A percentile compares a stretch with the other conserved stretches of the same genome.
phyloP scores from a whole-genome alignment of 345 rosid species.

The Citrus inodora region DNA sequence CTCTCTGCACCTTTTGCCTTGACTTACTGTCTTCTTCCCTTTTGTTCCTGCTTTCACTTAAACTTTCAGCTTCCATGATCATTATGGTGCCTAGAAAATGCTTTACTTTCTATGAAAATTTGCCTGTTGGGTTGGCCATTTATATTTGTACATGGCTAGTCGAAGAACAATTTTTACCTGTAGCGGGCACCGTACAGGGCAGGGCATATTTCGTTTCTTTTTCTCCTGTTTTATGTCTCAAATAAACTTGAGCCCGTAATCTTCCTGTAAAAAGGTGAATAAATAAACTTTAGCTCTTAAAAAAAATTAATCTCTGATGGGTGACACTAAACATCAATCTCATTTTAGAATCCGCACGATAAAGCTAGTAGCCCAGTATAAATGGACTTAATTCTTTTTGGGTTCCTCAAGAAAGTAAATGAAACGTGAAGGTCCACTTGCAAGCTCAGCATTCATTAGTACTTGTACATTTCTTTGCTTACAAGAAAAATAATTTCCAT shows the following conservation, averaged over 20 bases:
- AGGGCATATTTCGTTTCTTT: not conserved
- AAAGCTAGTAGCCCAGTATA: too few species aligned
- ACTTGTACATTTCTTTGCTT: not conserved
- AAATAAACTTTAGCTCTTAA: too few species aligned
- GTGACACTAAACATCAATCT: not conserved
- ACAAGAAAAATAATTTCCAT: not conserved
- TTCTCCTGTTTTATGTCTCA: not conserved
- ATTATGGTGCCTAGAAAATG: not conserved
- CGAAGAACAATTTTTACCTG: not conserved
- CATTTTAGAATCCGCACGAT: too few species aligned
- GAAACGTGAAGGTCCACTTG: not conserved
- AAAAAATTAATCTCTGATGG: too few species aligned
- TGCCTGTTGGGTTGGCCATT: not conserved
- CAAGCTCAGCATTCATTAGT: not conserved
- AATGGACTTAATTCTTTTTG: not conserved
- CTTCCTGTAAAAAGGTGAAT: too few species aligned
- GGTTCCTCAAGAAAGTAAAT: not conserved
- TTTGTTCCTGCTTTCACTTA: not conserved
- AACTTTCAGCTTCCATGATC: constrained; percentile 1
- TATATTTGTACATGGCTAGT: not conserved
- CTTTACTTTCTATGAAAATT: not conserved
- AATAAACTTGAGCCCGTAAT: too few species aligned
- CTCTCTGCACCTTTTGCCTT: constrained; percentile 5
- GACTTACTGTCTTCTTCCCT: not conserved
- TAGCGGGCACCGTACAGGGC: too few species aligned